Percentiles rank a stretch among this genome's conserved stretches.
Conservation (phyloP, 2,329 filamentous ascomycete genomes). For the Cordyceps tenuipes region DNA sequence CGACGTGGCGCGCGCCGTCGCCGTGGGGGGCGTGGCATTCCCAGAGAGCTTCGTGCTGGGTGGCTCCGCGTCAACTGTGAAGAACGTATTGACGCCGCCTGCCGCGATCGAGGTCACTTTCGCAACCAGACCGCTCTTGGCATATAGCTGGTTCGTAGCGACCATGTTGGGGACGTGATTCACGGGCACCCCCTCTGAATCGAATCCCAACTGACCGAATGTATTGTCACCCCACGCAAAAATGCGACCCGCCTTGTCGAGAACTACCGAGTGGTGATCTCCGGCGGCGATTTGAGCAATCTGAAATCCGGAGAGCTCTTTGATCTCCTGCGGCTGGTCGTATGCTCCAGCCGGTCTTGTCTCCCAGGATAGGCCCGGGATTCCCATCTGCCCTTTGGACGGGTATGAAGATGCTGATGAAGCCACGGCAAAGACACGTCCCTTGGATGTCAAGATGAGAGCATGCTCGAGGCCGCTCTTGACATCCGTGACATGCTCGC, state of each 20-base stretch:
- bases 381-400: constrained; percentile 74
- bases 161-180: constrained; percentile 65
- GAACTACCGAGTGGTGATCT: constrained; percentile 74
- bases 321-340: constrained; percentile 75
- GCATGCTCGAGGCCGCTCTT: constrained; percentile 77
- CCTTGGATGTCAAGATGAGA: constrained; percentile 73
- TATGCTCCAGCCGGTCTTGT: constrained; percentile 69
- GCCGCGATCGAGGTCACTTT: constrained; percentile 72
- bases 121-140: constrained; percentile 51
- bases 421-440: constrained; percentile 83
- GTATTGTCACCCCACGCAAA: constrained; percentile 91
- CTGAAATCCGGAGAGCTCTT: constrained; percentile 59
- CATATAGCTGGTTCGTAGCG: constrained; percentile 64
- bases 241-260: constrained; percentile 67
- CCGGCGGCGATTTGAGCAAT: constrained; percentile 72
- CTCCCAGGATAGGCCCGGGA: constrained; percentile 73
- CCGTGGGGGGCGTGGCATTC: constrained; percentile 23
- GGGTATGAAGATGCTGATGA: constrained; percentile 73
- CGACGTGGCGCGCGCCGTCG: constrained; percentile 23
- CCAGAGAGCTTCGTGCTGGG: constrained; percentile 19
- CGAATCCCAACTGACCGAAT: constrained; percentile 82
- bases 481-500: constrained; percentile 67
- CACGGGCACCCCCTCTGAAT: constrained; percentile 51
- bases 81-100: constrained; percentile 79
- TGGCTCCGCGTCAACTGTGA: constrained; percentile 71